Conservation (phyloP, 2,329 filamentous ascomycete species). For the Sordariomycetes sp. region DNA sequence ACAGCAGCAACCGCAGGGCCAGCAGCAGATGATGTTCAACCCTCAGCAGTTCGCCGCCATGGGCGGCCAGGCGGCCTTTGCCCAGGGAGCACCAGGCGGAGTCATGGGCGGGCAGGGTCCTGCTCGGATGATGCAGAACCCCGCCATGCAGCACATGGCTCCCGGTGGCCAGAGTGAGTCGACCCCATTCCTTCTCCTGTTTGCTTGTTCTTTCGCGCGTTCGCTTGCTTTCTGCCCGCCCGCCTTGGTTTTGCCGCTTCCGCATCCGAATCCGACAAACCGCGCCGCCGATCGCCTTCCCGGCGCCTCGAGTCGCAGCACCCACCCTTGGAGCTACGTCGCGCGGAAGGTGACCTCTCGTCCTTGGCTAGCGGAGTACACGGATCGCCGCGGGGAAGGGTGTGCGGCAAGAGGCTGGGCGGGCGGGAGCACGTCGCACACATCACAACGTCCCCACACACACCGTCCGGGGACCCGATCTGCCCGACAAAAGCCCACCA, state of each 20-base stretch:
- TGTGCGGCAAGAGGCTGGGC: neutral
- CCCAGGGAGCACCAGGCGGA: conserved; percentile 1
- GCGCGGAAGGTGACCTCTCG: conserved; percentile 2
- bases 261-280: neutral
- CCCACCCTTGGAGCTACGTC: conserved; percentile 4
- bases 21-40: conserved; percentile 6
- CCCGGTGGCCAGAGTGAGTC: conserved; percentile 47
- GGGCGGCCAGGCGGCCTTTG: conserved; percentile 4
- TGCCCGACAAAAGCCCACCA: neutral
- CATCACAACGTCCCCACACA: neutral
- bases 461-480: neutral
- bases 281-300: neutral
- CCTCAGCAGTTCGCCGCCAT: conserved; percentile 5
- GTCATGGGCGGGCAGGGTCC: conserved; percentile 40
- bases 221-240: neutral
- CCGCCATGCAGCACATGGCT: conserved; percentile 44
- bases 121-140: conserved; percentile 50
- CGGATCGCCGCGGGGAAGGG: neutral
- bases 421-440: neutral
- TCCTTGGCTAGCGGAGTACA: neutral
- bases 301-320: conserved; percentile 4
- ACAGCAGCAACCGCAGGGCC: neutral
- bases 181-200: neutral
- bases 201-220: neutral
- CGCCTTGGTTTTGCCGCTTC: neutral